Evolutionary conservation across 83 land plant species (phyloP).

Genomic region (Thuja plicata): DNA sequence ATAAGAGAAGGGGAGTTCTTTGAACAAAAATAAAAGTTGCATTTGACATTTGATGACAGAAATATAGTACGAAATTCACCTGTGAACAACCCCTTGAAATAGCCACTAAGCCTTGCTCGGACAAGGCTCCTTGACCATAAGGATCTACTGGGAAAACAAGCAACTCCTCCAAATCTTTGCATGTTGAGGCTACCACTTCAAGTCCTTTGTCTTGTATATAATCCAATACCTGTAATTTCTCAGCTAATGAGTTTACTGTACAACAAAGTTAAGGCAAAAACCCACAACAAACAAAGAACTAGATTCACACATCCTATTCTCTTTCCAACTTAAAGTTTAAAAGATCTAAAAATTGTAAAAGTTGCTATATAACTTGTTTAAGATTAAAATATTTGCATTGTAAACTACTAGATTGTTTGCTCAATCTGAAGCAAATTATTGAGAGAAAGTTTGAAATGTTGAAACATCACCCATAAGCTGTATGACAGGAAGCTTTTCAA

Average conservation of each 20-base stretch:
- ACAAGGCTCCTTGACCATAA: conserved; percentile 38
- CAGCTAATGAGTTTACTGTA: conserved; percentile 7
- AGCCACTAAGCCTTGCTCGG: conserved; percentile 62
- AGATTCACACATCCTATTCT: neutral
- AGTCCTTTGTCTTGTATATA: conserved; percentile 67
- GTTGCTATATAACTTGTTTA: neutral
- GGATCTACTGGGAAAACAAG: conserved; percentile 64
- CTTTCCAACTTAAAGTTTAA: neutral
- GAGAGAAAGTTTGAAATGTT: conserved; percentile 1
- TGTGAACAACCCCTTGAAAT: conserved; percentile 63
- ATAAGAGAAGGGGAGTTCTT: conserved; percentile 45
- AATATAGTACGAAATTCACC: conserved; percentile 53
- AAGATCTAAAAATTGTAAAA: neutral
- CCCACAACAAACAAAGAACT: neutral
- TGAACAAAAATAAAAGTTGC: conserved; percentile 44
- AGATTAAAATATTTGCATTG: neutral
- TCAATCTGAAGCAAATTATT: neutral
- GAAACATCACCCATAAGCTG: conserved; percentile 64
- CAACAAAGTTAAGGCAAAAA: neutral
- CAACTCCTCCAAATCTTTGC: conserved; percentile 58
- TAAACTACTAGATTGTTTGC: neutral
- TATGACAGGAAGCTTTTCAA: conserved; percentile 69
- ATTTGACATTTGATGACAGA: conserved; percentile 68
- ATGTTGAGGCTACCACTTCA: conserved; percentile 46
- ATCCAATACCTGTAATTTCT: conserved; percentile 46